phyloP scores from a whole-genome alignment of 768 basidiomycete species.

The Dendrothele bispora region DNA sequence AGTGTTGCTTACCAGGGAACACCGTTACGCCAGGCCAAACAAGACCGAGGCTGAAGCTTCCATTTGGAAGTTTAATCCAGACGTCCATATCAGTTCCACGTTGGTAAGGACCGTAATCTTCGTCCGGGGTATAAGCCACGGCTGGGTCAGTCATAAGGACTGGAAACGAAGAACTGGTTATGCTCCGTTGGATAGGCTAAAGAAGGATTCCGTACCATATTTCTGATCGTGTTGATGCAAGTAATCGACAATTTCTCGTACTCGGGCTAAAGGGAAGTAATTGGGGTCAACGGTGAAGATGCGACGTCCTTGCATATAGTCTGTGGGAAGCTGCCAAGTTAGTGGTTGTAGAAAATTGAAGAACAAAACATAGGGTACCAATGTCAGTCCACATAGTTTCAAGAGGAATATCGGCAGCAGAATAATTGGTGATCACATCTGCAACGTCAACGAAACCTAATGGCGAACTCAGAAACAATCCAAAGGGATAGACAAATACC shows the following conservation, averaged over 20 bases:
- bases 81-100: slow-evolving; percentile 53
- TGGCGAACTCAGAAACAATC: background rate
- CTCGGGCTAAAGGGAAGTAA: slow-evolving; percentile 62
- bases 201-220: slow-evolving; percentile 40
- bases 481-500: background rate
- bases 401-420: slow-evolving; percentile 59
- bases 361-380: slow-evolving; percentile 32
- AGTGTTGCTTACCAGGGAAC: slow-evolving; percentile 42
- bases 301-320: slow-evolving; percentile 69
- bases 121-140: slow-evolving; percentile 48
- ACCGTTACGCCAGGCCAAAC: slow-evolving; percentile 71
- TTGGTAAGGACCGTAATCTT: slow-evolving; percentile 53
- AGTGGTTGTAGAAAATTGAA: background rate
- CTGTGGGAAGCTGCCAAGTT: slow-evolving; percentile 24
- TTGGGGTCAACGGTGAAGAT: slow-evolving; percentile 69
- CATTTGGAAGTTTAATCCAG: slow-evolving; percentile 64
- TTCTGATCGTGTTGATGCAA: slow-evolving; percentile 60
- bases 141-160: slow-evolving; percentile 79
- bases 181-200: background rate
- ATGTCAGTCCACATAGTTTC: slow-evolving; percentile 85
- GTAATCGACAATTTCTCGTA: slow-evolving; percentile 66
- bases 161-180: slow-evolving; percentile 20
- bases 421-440: slow-evolving; percentile 60
- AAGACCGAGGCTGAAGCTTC: slow-evolving; percentile 53
- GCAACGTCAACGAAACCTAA: slow-evolving; percentile 64